Conservation (phyloP, 1,284 basidiomycete species). For the Sphaerobolus stellatus region DNA sequence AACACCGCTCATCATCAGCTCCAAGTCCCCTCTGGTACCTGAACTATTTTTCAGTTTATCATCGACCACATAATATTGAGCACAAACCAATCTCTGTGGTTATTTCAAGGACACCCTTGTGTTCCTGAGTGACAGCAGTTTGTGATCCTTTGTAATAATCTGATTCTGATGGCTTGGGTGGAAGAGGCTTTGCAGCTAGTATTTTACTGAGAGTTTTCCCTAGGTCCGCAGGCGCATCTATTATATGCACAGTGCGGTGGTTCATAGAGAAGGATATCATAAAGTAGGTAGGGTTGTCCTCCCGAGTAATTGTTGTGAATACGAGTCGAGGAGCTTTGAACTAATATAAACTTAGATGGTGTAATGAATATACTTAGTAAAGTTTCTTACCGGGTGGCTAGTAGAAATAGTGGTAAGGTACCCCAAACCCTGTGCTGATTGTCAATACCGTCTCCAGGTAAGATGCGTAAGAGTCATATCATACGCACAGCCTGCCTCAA, state of each 20-base stretch:
- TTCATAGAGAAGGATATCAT: constrained; percentile 13
- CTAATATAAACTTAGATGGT: not conserved
- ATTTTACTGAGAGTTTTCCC: not conserved
- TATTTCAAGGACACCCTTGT: constrained; percentile 5
- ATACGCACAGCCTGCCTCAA: constrained; percentile 5
- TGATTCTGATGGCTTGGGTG: not conserved
- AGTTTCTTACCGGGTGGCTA: constrained; percentile 9
- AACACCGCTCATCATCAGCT: not conserved
- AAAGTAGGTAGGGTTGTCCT: constrained; percentile 6
- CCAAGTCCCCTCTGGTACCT: constrained; percentile 7
- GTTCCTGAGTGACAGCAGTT: not conserved
- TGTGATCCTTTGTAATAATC: not conserved
- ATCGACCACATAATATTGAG: not conserved
- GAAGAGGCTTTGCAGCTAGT: not conserved
- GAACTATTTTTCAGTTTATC: not conserved
- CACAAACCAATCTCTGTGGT: constrained; percentile 5
- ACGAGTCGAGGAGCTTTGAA: constrained; percentile 11
- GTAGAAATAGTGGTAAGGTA: constrained; percentile 9
- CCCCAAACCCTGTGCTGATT: constrained; percentile 6
- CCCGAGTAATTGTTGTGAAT: constrained; percentile 3
- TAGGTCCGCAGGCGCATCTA: constrained; percentile 5
- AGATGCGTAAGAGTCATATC: not conserved
- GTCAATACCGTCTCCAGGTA: not conserved
- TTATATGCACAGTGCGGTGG: constrained; percentile 10
- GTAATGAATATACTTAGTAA: not conserved